A percentile compares a stretch with the other conserved stretches of the same genome.
Conservation (phyloP, 768 basidiomycete species). For the Mycena capillaripes region DNA sequence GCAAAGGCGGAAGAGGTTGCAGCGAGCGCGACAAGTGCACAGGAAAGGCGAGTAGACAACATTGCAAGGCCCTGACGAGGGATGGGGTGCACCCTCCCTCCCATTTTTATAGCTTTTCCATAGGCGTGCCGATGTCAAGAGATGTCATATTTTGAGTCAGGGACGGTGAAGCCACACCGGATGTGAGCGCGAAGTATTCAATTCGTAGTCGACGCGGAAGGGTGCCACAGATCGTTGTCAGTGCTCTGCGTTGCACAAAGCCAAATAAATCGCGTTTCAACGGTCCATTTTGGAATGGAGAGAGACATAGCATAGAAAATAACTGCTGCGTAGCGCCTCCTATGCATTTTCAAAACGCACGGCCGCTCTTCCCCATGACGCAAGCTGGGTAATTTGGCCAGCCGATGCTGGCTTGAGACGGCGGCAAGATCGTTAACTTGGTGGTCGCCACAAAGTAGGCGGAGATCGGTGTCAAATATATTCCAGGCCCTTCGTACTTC, state of each 20-base stretch:
- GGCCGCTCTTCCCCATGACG: background rate
- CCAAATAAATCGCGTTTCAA: background rate
- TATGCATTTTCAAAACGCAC: background rate
- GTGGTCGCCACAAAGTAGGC: no score
- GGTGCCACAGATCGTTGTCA: background rate
- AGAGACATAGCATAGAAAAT: background rate
- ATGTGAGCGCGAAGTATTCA: background rate
- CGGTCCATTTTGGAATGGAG: background rate
- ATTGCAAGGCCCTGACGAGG: background rate
- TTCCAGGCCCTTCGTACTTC: no score
- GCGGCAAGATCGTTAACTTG: slow-evolving; percentile 6
- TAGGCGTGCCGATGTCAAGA: background rate
- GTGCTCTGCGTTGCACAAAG: background rate
- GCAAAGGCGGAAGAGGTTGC: background rate
- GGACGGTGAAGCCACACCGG: background rate
- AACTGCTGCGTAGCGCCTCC: background rate
- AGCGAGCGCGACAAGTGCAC: background rate
- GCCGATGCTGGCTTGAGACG: background rate
- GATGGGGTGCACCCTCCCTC: background rate
- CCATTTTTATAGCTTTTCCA: background rate
- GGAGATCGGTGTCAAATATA: background rate
- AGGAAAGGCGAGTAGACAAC: slow-evolving; percentile 2
- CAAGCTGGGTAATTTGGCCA: no score
- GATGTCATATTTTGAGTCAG: background rate
- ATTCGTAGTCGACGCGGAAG: background rate